Evolutionary conservation across 129 eudicot species (phyloP), one percentile per base, ranked within the genome.

Genomic region (Chrysanthemum makinoi): DNA sequence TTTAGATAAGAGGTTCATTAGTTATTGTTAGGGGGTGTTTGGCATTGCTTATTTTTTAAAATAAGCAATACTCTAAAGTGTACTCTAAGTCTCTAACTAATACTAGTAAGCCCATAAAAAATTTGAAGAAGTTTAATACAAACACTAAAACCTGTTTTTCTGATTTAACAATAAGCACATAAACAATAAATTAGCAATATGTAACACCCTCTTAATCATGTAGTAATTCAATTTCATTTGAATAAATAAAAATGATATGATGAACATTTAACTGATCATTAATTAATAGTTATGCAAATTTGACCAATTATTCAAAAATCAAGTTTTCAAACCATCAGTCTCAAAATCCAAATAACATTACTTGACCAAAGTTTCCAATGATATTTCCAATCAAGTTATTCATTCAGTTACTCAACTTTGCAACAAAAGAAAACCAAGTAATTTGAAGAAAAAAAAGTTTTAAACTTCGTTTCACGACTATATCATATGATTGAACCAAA

Each of bases 281-380:
- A 78, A 64, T 33, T 69, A 76, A 47, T 28, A 47, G 48, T 33
- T 59, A 76, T 57, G 48, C 46, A 35, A 55, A 50, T 62, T 9
- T 63, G 72, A 13, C 20, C 62, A 18, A 24, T 60, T 9, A 54
- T 30, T 65, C 51, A 49, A 76, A 80, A 35, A 68, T 72, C 75
- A 58, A 76, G 55, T 72, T 55, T 5, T 18, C 58, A 61, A 65
- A 68, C 53, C 69, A 39, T 77, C 75, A 50, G 69, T 39, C 62
- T 44, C 70, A 72, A 11, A 61, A 61, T 69, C 74, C 50, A 61
- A 62, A 51, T 55, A 69, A 39, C 10, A 52, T 26, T 65, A 49
- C 62, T 56, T 50, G 39, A 52, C 19, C 39, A 64, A 17, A 17
- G 62, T 35, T 22, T 26, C 69, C 61, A 15, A 33, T 61, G n/a